Conservation (phyloP, 192 early-diverging fungal species). For the Diversispora eburnea region DNA sequence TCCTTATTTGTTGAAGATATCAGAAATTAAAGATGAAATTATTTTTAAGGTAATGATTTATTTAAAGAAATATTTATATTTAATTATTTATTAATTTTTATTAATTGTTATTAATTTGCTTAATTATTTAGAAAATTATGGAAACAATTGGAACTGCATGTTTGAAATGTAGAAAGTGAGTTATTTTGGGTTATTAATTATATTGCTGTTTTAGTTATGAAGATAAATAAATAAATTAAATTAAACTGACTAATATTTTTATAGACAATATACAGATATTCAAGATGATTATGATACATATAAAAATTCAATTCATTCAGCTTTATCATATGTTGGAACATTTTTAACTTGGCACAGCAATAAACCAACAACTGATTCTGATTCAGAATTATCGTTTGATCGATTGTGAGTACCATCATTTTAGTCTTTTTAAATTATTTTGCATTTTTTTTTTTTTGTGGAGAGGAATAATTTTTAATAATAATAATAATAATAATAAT, state of each 20-base stretch:
- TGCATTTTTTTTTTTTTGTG: not conserved
- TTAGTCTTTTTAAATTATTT: not conserved
- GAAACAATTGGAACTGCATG: constrained; percentile 6
- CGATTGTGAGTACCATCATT: constrained; percentile 31
- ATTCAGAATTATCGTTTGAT: constrained; percentile 38
- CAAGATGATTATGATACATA: constrained; percentile 48
- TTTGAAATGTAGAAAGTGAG: constrained; percentile 9
- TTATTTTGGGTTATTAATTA: not conserved
- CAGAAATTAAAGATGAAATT: constrained; percentile 32
- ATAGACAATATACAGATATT: constrained; percentile 40
- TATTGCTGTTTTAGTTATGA: not conserved
- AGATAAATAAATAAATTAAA: not conserved
- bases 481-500: not conserved
- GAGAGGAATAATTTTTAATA: too few species aligned
- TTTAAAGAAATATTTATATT: not conserved
- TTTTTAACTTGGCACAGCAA: constrained; percentile 38
- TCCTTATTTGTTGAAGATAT: constrained; percentile 41
- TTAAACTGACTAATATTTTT: not conserved
- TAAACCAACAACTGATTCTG: constrained; percentile 25
- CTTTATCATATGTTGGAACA: constrained; percentile 43
- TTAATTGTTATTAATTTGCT: not conserved
- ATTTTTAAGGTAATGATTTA: constrained; percentile 31
- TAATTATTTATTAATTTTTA: not conserved
- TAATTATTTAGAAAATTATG: constrained; percentile 27
- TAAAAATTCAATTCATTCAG: constrained; percentile 34